phyloP scores from a whole-genome alignment of 176 grass and related monocot species.

The Musa itinerans region DNA sequence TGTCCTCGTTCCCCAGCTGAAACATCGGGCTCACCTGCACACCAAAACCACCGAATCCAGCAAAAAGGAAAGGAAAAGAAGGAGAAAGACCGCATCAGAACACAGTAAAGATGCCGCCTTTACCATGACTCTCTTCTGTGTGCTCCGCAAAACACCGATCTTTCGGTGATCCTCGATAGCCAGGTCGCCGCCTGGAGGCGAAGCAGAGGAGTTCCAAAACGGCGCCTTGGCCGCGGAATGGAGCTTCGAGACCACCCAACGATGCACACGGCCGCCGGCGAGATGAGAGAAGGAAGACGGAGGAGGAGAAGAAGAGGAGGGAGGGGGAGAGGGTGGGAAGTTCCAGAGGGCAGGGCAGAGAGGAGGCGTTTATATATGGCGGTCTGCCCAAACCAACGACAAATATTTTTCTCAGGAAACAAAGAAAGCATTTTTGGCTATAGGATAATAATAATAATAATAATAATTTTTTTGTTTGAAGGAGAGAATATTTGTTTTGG shows the following conservation, averaged over 20 bases:
- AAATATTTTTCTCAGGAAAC: no score
- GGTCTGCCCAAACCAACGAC: no score
- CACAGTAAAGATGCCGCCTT: background rate
- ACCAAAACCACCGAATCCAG: background rate
- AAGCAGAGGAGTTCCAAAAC: background rate
- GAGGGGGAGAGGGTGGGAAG: no score
- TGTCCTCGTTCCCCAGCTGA: conserved; percentile 17
- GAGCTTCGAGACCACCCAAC: background rate
- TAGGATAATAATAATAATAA: no score
- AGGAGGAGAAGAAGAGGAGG: no score
- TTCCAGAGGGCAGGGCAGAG: no score
- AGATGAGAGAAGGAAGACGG: no score
- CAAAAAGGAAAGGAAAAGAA: background rate
- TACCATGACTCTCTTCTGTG: conserved; percentile 39
- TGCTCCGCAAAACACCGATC: conserved; percentile 22
- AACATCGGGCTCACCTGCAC: conserved; percentile 33
- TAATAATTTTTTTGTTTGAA: no score
- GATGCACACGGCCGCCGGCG: no score
- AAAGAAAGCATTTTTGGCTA: no score
- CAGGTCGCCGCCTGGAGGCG: conserved; percentile 7
- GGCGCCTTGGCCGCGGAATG: background rate
- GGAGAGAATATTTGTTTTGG: no score
- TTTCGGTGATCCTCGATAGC: conserved; percentile 31
- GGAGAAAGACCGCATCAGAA: background rate
- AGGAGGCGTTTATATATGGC: no score